phyloP scores from a whole-genome alignment of 1,139 yeast genomes.

The Hansenula lynferdii region DNA sequence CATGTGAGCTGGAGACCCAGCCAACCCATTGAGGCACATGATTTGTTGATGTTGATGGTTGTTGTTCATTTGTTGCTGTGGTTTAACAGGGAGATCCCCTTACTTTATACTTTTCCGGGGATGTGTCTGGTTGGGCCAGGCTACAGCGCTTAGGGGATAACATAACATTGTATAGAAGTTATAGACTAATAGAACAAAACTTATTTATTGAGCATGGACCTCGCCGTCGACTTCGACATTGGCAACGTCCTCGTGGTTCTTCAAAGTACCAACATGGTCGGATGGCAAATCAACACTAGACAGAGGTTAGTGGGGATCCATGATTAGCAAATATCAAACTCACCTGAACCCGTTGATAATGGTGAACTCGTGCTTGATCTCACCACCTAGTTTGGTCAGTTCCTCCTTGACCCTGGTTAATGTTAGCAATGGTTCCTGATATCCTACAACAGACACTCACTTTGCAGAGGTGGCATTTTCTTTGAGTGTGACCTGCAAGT shows the following conservation, averaged over 20 bases:
- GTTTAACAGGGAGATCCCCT: too few relatives aligned
- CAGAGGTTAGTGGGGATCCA: not conserved
- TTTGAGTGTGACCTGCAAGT: conserved; percentile 1
- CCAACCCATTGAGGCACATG: conserved; percentile 15
- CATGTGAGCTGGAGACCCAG: conserved; percentile 5
- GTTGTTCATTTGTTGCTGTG: too few relatives aligned
- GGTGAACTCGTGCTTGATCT: conserved; percentile 52
- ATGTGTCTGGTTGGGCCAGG: too few relatives aligned
- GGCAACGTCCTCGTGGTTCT: conserved; percentile 39
- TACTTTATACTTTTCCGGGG: too few relatives aligned
- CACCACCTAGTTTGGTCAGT: conserved; percentile 47
- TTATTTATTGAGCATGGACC: conserved; percentile 36
- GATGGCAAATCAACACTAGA: conserved; percentile 40
- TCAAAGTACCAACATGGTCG: conserved; percentile 37
- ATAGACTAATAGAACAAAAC: too few relatives aligned
- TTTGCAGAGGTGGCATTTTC: conserved; percentile 1
- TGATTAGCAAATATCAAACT: conserved; percentile 3
- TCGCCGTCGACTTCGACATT: conserved; percentile 53
- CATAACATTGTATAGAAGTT: too few relatives aligned
- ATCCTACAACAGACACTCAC: not conserved
- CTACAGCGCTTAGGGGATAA: too few relatives aligned
- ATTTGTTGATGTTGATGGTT: not conserved
- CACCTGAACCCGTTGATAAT: conserved; percentile 59
- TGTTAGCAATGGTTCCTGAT: not conserved
- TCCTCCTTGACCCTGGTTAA: conserved; percentile 14